A percentile compares a stretch with the other conserved stretches of the same genome.
Evolutionary conservation across 148 eudicot species (phyloP).

Genomic region (Rheum nobile): DNA sequence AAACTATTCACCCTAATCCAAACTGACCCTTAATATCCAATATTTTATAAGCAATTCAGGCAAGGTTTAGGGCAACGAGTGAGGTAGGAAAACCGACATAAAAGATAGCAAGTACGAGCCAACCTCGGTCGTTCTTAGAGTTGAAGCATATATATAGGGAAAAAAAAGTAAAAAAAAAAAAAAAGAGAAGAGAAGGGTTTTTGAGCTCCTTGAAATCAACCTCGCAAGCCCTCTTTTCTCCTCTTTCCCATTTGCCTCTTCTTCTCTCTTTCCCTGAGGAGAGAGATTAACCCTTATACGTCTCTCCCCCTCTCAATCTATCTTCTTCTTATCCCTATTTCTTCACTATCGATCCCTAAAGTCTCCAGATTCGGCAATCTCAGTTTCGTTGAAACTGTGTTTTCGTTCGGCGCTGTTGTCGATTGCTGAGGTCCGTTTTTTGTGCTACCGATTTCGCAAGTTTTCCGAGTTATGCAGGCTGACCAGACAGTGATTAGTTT

Average conservation of each 20-base stretch:
- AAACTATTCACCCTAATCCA: too few species aligned
- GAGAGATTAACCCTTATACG: neutral
- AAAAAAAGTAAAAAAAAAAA: too few species aligned
- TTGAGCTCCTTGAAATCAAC: neutral
- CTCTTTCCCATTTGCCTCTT: neutral
- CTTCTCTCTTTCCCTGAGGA: neutral
- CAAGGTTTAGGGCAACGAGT: too few species aligned
- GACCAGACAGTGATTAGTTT: slow-evolving; percentile 90
- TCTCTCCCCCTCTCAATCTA: neutral
- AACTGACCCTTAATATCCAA: too few species aligned
- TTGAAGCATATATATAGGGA: too few species aligned
- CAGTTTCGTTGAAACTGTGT: neutral
- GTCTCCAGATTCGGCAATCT: neutral
- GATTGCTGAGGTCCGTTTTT: neutral
- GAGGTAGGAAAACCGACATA: too few species aligned
- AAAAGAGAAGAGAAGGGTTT: neutral
- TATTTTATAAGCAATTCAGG: too few species aligned
- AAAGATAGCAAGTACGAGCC: too few species aligned
- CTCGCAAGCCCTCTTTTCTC: neutral
- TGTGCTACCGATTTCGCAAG: neutral
- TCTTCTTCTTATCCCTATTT: neutral
- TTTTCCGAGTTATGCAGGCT: slow-evolving; percentile 67
- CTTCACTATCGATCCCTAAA: neutral
- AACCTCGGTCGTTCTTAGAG: too few species aligned
- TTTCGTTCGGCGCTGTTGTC: neutral